Evolutionary conservation across 495 filamentous ascomycete species (phyloP).

Genomic region (Haplographium delicatum): DNA sequence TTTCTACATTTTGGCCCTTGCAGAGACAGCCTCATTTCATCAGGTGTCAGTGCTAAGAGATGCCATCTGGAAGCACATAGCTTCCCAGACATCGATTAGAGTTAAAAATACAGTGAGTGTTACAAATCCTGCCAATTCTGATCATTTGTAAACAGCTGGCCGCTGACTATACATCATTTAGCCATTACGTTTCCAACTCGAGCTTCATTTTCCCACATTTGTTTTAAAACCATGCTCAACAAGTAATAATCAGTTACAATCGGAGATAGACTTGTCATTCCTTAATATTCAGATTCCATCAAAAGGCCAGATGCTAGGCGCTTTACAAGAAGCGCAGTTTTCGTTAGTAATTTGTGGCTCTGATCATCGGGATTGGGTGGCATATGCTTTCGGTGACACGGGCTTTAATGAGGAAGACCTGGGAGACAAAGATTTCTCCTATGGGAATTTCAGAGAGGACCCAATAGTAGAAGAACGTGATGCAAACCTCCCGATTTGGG

Average conservation of each 20-base stretch:
- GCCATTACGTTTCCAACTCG: constrained; percentile 1
- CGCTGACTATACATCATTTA: neutral
- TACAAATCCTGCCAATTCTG: neutral
- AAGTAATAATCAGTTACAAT: neutral
- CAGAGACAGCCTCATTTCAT: constrained; percentile 1
- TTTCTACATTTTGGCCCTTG: constrained; percentile 1
- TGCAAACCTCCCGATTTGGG: neutral
- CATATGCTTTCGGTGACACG: constrained; percentile 3
- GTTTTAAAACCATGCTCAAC: neutral
- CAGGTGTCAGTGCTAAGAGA: constrained; percentile 6
- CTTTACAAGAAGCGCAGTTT: neutral
- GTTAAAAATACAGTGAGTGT: neutral
- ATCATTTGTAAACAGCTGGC: neutral
- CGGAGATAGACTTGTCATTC: neutral
- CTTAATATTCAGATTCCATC: neutral
- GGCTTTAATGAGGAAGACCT: neutral
- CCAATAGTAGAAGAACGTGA: neutral
- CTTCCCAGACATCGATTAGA: neutral
- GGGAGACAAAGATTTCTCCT: neutral
- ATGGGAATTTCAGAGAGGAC: neutral
- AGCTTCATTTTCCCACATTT: constrained; percentile 1
- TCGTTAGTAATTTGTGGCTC: constrained; percentile 3
- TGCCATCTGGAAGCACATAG: constrained; percentile 2
- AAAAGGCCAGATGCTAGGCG: neutral
- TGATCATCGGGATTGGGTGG: neutral